phyloP scores from a whole-genome alignment of 306 rosid genomes.

The Canavalia gladiata region DNA sequence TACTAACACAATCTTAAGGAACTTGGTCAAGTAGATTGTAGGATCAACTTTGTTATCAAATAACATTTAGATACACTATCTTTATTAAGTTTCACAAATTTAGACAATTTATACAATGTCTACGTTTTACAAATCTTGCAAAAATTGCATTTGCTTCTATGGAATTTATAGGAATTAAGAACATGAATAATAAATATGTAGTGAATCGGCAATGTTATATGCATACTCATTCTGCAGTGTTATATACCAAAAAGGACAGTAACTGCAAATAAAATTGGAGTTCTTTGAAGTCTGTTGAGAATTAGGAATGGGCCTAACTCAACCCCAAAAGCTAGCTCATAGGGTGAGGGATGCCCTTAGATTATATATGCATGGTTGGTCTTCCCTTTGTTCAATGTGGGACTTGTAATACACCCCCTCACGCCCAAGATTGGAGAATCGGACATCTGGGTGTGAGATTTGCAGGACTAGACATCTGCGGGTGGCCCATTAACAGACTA shows the following conservation, averaged over 20 bases:
- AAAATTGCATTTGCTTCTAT: constrained; percentile 7
- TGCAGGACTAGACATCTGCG: no score
- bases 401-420: no score
- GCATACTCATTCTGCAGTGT: constrained; percentile 21
- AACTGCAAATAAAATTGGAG: constrained; percentile 35
- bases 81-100: not conserved
- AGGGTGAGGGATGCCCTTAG: no score
- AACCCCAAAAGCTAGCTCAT: no score
- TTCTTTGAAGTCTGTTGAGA: not conserved
- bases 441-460: no score
- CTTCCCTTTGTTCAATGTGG: no score
- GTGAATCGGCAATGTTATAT: constrained; percentile 23
- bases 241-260: constrained; percentile 22
- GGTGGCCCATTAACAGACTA: no score
- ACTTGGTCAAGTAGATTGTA: not conserved
- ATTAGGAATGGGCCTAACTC: no score
- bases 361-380: no score
- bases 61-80: constrained; percentile 20
- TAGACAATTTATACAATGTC: constrained; percentile 12
- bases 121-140: constrained; percentile 30
- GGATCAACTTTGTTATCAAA: constrained; percentile 14
- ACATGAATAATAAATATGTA: constrained; percentile 8
- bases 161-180: constrained; percentile 5
- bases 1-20: not conserved
- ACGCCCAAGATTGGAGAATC: no score